phyloP scores from a whole-genome alignment of 768 basidiomycete species.

The Leccinum variicolor region DNA sequence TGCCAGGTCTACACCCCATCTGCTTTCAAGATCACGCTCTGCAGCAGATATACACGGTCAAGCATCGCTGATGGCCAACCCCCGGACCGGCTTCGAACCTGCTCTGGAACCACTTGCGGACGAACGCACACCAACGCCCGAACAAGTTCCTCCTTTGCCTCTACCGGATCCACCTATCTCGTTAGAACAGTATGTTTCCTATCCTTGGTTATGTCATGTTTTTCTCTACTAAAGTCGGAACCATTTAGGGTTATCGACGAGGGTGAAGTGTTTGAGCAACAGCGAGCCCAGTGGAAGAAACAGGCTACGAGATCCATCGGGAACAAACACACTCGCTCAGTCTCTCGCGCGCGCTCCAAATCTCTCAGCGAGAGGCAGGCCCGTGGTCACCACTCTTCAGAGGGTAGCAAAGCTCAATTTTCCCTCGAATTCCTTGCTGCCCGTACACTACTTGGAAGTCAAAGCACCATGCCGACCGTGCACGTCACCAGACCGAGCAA shows the following conservation, averaged over 20 bases:
- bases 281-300: conserved; percentile 64
- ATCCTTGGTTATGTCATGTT: background rate
- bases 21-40: conserved; percentile 22
- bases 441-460: conserved; percentile 63
- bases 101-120: conserved; percentile 18
- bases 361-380: conserved; percentile 23
- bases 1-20: background rate
- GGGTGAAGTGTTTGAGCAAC: conserved; percentile 53
- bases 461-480: conserved; percentile 47
- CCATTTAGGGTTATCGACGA: conserved; percentile 62
- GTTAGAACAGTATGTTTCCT: conserved; percentile 38
- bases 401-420: conserved; percentile 19
- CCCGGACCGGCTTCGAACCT: conserved; percentile 13
- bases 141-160: conserved; percentile 40
- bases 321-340: conserved; percentile 57
- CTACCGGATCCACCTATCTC: conserved; percentile 60
- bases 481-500: conserved; percentile 19
- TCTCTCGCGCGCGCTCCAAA: conserved; percentile 55
- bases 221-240: background rate
- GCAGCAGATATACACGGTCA: conserved; percentile 16
- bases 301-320: conserved; percentile 63
- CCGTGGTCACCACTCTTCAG: conserved; percentile 16
- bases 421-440: conserved; percentile 61
- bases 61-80: conserved; percentile 2
- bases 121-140: conserved; percentile 5